Conservation (phyloP, 2,329 filamentous ascomycete species). For the Colletotrichum acutatum region DNA sequence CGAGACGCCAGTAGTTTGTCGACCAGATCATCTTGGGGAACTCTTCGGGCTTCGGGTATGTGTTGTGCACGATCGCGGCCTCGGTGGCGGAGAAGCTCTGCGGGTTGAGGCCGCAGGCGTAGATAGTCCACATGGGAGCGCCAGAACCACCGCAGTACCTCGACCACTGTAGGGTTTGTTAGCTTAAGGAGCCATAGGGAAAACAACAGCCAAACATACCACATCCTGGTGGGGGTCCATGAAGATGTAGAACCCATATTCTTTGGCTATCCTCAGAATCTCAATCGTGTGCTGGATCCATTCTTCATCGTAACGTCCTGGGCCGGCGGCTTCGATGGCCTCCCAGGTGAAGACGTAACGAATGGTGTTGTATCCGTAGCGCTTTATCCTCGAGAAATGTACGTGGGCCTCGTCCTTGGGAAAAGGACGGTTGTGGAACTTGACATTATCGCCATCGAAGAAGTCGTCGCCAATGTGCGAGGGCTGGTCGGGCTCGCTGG, state of each 20-base stretch:
- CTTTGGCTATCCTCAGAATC: constrained; percentile 83
- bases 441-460: constrained; percentile 92
- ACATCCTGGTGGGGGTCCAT: constrained; percentile 99
- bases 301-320: constrained; percentile 91
- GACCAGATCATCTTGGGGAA: constrained; percentile 99
- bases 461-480: constrained; percentile 84
- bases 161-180: constrained; percentile 75
- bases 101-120: constrained; percentile 92
- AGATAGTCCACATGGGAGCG: constrained; percentile 97
- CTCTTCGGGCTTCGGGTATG: constrained; percentile 82
- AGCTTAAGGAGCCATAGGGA: neutral
- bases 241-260: constrained; percentile 94
- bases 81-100: constrained; percentile 86
- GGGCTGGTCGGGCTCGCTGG: constrained; percentile 81
- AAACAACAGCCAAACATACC: constrained; percentile 59
- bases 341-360: constrained; percentile 99
- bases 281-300: constrained; percentile 94
- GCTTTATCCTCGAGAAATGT: constrained; percentile 87
- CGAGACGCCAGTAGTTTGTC: constrained; percentile 92
- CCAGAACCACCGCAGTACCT: constrained; percentile 94
- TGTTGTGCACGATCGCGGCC: constrained; percentile 95
- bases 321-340: constrained; percentile 93
- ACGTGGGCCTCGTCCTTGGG: constrained; percentile 81
- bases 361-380: constrained; percentile 95
- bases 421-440: constrained; percentile 89